phyloP scores from a whole-genome alignment of 495 filamentous ascomycete species.

The Lasiosphaeriaceae sp. region DNA sequence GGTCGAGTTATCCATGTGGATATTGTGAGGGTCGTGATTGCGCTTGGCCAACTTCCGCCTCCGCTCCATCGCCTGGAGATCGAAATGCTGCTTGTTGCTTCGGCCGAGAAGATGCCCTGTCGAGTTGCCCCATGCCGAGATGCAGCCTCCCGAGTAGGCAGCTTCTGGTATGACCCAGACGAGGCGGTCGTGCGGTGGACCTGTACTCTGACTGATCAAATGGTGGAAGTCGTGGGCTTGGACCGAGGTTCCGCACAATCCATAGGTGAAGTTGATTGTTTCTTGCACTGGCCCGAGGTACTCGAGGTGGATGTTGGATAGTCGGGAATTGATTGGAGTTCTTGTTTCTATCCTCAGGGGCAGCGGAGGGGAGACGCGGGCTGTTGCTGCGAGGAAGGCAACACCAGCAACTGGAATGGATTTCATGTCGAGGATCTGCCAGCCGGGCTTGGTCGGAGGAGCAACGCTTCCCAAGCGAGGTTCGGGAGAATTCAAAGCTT shows the following conservation, averaged over 20 bases:
- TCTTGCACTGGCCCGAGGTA: constrained; percentile 16
- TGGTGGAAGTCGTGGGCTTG: constrained; percentile 22
- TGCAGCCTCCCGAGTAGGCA: constrained; percentile 40
- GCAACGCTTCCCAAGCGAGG: too few relatives aligned
- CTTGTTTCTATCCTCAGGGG: constrained; percentile 34
- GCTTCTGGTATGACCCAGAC: constrained; percentile 51
- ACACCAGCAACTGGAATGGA: neutral
- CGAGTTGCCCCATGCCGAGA: constrained; percentile 45
- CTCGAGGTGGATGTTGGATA: constrained; percentile 42
- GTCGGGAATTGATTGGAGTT: constrained; percentile 31
- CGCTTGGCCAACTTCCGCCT: constrained; percentile 1
- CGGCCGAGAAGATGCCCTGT: constrained; percentile 36
- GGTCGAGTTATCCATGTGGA: constrained; percentile 43
- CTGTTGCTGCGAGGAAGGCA: constrained; percentile 2
- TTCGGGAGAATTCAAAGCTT: too few relatives aligned
- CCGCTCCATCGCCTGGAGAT: constrained; percentile 3
- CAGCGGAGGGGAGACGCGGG: constrained; percentile 2
- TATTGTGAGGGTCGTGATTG: constrained; percentile 9
- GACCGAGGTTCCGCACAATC: constrained; percentile 23
- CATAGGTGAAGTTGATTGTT: constrained; percentile 37
- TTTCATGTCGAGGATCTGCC: constrained; percentile 1
- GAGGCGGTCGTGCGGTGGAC: constrained; percentile 28
- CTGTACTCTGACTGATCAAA: constrained; percentile 18
- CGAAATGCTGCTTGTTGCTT: constrained; percentile 33
- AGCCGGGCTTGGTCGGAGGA: too few relatives aligned